phyloP scores from a whole-genome alignment of 2,329 filamentous ascomycete species.

The Sporothrix sp. region DNA sequence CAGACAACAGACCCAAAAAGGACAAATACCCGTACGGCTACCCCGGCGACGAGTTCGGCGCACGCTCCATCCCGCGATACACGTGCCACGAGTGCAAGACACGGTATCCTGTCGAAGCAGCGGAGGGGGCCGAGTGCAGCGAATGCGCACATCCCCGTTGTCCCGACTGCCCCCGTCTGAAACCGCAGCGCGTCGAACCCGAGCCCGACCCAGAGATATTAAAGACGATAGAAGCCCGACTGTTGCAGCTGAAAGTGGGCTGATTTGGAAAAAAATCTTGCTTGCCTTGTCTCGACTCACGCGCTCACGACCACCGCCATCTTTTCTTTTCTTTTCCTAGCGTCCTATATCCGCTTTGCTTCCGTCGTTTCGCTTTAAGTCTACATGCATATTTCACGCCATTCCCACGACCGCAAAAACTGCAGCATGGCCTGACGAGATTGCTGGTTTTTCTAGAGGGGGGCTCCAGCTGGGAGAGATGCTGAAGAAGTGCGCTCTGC shows the following conservation, averaged over 20 bases:
- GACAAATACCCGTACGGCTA: constrained; percentile 62
- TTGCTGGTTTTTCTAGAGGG: neutral
- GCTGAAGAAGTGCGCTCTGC: too few species aligned
- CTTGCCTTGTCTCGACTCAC: neutral
- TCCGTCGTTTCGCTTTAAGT: neutral
- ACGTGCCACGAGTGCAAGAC: constrained; percentile 55
- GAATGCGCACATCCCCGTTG: constrained; percentile 54
- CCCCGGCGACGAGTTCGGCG: constrained; percentile 53
- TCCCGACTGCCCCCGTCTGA: constrained; percentile 46
- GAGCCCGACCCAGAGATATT: constrained; percentile 53
- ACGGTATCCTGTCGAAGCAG: constrained; percentile 41
- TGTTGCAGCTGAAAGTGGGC: constrained; percentile 34
- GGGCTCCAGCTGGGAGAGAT: too few species aligned
- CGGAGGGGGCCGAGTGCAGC: constrained; percentile 45
- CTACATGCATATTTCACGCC: neutral
- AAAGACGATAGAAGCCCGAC: constrained; percentile 45
- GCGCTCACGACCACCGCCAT: neutral
- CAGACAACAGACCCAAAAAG: constrained; percentile 46
- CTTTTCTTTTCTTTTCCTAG: neutral
- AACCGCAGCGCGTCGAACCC: constrained; percentile 50
- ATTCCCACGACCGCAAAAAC: neutral
- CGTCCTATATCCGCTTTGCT: too few species aligned
- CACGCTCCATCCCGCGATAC: constrained; percentile 42
- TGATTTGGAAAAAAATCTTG: neutral
- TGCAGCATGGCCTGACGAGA: neutral